phyloP scores from a whole-genome alignment of 106 monocot species.

The Dendrobium nobile region DNA sequence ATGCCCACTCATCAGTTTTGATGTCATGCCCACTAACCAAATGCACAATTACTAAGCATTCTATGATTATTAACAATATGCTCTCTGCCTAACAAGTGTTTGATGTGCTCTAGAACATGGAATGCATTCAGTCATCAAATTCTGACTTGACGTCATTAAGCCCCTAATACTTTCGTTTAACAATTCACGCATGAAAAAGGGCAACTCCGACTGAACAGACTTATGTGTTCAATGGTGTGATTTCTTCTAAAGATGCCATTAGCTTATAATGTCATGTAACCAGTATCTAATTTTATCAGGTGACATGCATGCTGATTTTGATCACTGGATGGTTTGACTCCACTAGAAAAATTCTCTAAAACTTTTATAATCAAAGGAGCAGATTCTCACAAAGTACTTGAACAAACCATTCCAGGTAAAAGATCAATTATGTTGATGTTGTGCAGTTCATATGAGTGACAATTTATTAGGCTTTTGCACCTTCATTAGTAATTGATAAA shows the following conservation, averaged over 20 bases:
- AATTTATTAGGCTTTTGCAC: conserved; percentile 16
- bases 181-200: neutral
- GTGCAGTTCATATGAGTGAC: neutral
- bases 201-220: neutral
- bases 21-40: neutral
- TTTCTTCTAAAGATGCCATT: neutral
- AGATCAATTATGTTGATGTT: neutral
- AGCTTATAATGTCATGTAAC: neutral
- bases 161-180: neutral
- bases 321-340: neutral
- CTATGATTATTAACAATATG: neutral
- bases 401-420: neutral
- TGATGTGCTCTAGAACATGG: neutral
- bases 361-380: neutral
- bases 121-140: neutral
- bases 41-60: neutral
- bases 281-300: neutral
- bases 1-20: neutral
- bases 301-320: neutral
- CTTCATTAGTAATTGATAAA: conserved; percentile 52
- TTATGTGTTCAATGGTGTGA: neutral
- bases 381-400: neutral
- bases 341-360: neutral
- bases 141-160: neutral
- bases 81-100: neutral